Evolutionary conservation across 2,329 filamentous ascomycete species (phyloP).

Genomic region (Hortaea sp.): DNA sequence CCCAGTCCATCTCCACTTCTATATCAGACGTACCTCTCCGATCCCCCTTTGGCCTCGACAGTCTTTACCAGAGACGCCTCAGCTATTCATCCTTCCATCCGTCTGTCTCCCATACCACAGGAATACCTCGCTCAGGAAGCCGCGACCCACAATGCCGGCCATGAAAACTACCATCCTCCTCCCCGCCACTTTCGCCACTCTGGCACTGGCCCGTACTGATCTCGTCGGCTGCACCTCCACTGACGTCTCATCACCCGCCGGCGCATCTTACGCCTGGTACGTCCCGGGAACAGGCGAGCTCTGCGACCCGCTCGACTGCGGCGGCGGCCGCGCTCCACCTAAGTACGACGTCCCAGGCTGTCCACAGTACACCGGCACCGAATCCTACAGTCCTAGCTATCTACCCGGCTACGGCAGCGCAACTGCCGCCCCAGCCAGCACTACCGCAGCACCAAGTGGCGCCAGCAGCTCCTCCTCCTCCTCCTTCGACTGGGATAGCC

Average conservation of each 20-base stretch:
- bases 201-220: conserved; percentile 28
- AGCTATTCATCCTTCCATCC: no score
- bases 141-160: not conserved
- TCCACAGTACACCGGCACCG: conserved; percentile 44
- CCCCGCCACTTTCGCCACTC: conserved; percentile 18
- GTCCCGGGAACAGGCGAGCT: conserved; percentile 55
- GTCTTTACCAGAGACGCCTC: no score
- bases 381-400: conserved; percentile 43
- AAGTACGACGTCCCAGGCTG: conserved; percentile 55
- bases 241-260: conserved; percentile 26
- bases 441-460: not conserved
- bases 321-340: conserved; percentile 54
- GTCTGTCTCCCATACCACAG: no score
- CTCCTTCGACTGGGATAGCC: conserved; percentile 5
- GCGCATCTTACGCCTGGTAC: conserved; percentile 47
- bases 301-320: conserved; percentile 56
- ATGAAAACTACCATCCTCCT: conserved; percentile 15
- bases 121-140: no score
- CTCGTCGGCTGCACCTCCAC: conserved; percentile 36
- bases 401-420: conserved; percentile 26
- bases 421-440: conserved; percentile 2
- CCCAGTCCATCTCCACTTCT: no score
- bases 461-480: not conserved
- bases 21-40: no score
- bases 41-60: no score